These are phyloP conservation scores for Teratosphaeria viscida DNA, from an alignment of 2,329 filamentous ascomycete species.

Conservation along the genomic window DNA sequence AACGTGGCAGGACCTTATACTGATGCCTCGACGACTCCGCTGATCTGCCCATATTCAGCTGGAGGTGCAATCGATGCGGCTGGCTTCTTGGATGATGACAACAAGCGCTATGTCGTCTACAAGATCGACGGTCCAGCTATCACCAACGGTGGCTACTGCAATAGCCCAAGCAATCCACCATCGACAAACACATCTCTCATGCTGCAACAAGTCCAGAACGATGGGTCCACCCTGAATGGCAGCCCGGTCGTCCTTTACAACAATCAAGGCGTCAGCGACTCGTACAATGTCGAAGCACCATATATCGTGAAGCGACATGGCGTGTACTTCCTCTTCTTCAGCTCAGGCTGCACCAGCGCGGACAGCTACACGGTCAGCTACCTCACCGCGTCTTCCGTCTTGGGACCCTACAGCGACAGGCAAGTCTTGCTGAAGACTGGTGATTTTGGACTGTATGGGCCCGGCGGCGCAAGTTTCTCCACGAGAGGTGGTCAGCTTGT, in stretches of 20 bases:
- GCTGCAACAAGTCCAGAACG: constrained; percentile 41
- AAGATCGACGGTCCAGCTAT: constrained; percentile 54
- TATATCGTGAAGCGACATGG: constrained; percentile 9
- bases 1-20: constrained; percentile 15
- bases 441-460: constrained; percentile 8
- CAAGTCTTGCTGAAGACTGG: constrained; percentile 14
- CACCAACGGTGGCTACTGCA: constrained; percentile 31
- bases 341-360: constrained; percentile 12
- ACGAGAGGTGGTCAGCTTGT: constrained; percentile 7
- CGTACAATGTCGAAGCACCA: constrained; percentile 15
- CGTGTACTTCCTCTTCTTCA: constrained; percentile 17
- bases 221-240: constrained; percentile 31
- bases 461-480: constrained; percentile 13
- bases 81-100: constrained; percentile 47
- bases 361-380: constrained; percentile 15
- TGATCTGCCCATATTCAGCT: constrained; percentile 11
- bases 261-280: constrained; percentile 14
- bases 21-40: constrained; percentile 8
- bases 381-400: constrained; percentile 7
- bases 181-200: constrained; percentile 45
- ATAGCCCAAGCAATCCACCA: constrained; percentile 22
- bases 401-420: constrained; percentile 13
- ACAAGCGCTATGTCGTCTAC: constrained; percentile 50
- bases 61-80: constrained; percentile 48
- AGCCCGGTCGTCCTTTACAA: constrained; percentile 8